Conservation (phyloP, 139 green algal genomes). For the Asterochloris erici region DNA sequence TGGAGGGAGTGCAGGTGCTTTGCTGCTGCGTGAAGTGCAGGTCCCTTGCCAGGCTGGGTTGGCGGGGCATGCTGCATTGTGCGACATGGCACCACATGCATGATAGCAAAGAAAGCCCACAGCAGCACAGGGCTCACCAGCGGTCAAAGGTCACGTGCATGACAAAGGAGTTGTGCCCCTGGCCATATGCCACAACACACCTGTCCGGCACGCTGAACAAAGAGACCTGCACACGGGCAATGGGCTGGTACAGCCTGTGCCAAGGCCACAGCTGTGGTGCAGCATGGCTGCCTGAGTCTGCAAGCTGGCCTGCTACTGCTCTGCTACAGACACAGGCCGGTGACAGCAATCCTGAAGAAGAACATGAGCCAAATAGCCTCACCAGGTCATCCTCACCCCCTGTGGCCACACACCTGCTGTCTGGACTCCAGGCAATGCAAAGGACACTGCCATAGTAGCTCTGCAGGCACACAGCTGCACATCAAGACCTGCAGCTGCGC, state of each 20-base stretch:
- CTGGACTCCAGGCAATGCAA: constrained; percentile 83
- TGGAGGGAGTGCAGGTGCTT: no score
- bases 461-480: constrained; percentile 23
- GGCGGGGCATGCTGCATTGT: no score
- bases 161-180: constrained; percentile 84
- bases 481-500: not conserved
- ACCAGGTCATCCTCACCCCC: constrained; percentile 94
- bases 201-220: constrained; percentile 26
- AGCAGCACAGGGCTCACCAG: constrained; percentile 23
- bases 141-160: constrained; percentile 57
- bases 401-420: constrained; percentile 73
- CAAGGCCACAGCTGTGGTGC: not conserved
- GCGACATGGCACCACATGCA: no score
- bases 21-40: no score
- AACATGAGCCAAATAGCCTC: constrained; percentile 48
- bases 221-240: no score
- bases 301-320: no score
- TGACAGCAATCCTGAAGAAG: constrained; percentile 19
- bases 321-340: no score
- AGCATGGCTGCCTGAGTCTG: no score
- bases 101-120: no score
- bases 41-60: no score
- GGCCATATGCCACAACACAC: constrained; percentile 61
- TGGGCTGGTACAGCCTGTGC: no score
- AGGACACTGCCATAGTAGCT: constrained; percentile 86